Conservation (phyloP, 306 rosid genomes). For the Cucumis hystrix region DNA sequence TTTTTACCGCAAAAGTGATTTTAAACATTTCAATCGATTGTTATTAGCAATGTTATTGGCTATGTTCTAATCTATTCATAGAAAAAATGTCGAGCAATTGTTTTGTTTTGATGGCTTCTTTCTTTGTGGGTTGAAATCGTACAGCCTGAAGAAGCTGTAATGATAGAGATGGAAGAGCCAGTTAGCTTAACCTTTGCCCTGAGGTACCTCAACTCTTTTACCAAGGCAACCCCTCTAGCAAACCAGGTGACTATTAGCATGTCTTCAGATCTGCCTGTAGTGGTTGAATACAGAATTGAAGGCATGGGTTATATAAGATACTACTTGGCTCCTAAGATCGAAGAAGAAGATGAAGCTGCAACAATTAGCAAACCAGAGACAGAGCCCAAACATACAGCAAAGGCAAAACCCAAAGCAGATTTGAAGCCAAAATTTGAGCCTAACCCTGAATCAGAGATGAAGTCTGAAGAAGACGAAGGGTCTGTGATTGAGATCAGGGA, state of each 20-base stretch:
- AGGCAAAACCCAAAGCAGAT: slow-evolving; percentile 2
- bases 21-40: too few species aligned
- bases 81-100: too few species aligned
- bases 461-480: not conserved
- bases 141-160: slow-evolving; percentile 50
- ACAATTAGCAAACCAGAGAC: slow-evolving; percentile 13
- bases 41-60: not conserved
- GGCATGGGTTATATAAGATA: slow-evolving; percentile 22
- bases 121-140: not conserved
- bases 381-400: slow-evolving; percentile 10
- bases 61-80: not conserved
- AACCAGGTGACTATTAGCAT: slow-evolving; percentile 25
- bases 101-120: not conserved
- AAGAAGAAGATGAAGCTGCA: slow-evolving; percentile 49
- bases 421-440: slow-evolving; percentile 1
- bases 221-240: slow-evolving; percentile 38
- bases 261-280: slow-evolving; percentile 26
- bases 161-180: slow-evolving; percentile 45
- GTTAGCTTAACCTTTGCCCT: slow-evolving; percentile 33
- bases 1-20: too few species aligned
- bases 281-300: slow-evolving; percentile 14
- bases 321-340: slow-evolving; percentile 63
- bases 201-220: slow-evolving; percentile 32
- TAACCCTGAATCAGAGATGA: not conserved
- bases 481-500: slow-evolving; percentile 4